Percentiles rank a stretch among this genome's conserved stretches.
phyloP scores from a whole-genome alignment of 768 basidiomycete species.

The Termitomyces sp. region DNA sequence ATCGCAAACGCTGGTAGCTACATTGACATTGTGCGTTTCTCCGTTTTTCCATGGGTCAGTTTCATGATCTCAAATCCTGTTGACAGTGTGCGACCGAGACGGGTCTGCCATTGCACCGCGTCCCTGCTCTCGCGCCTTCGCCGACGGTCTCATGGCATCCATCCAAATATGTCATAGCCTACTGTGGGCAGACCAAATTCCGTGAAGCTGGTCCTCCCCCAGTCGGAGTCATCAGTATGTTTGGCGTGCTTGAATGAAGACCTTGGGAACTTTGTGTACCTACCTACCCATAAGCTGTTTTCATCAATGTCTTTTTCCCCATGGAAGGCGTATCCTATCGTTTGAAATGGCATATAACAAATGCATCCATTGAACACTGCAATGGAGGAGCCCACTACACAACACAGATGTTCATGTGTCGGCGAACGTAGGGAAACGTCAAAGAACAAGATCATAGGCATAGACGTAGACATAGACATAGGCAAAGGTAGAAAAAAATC shows the following conservation, averaged over 20 bases:
- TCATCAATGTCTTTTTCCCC: neutral
- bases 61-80: neutral
- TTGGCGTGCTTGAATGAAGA: conserved; percentile 44
- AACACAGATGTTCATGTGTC: neutral
- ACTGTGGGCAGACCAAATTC: conserved; percentile 70
- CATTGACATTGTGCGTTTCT: conserved; percentile 69
- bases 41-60: neutral
- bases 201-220: conserved; percentile 64
- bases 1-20: conserved; percentile 68
- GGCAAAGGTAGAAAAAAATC: neutral
- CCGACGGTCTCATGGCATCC: conserved; percentile 81
- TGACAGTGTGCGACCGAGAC: conserved; percentile 75
- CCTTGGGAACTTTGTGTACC: neutral
- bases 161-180: conserved; percentile 75
- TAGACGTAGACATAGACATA: no score
- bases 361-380: neutral
- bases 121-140: conserved; percentile 66
- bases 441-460: no score
- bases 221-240: conserved; percentile 66
- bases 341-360: neutral
- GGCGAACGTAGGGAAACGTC: neutral
- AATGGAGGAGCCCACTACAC: neutral
- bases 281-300: neutral
- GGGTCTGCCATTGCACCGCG: conserved; percentile 67
- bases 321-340: neutral